A percentile compares a stretch with the other conserved stretches of the same genome.
Conservation (phyloP, 2,329 filamentous ascomycete genomes). For the Colletotrichum godetiae region DNA sequence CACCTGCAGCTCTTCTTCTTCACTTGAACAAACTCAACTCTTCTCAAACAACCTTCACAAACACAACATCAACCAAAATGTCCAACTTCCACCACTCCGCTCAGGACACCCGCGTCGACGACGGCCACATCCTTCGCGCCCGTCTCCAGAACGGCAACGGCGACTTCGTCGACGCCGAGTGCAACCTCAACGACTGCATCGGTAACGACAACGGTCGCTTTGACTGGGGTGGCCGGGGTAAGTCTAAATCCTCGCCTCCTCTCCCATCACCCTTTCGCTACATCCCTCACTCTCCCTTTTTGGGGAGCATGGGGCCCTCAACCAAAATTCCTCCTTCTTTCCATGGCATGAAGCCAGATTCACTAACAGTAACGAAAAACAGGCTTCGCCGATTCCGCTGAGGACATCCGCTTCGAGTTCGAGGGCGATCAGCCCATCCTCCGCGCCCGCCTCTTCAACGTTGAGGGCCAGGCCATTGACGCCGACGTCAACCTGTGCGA, state of each 20-base stretch:
- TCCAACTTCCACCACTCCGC: constrained; percentile 61
- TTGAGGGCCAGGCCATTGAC: constrained; percentile 52
- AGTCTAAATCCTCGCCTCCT: not conserved
- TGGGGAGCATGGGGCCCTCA: too few species aligned
- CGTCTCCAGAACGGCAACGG: constrained; percentile 53
- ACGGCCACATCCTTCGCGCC: constrained; percentile 60
- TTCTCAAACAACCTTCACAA: not conserved
- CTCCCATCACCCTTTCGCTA: too few species aligned
- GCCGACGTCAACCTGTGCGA: constrained; percentile 67
- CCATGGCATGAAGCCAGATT: not conserved
- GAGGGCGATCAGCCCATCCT: constrained; percentile 67
- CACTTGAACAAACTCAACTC: not conserved
- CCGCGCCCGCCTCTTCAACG: constrained; percentile 57
- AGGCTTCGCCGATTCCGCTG: constrained; percentile 59
- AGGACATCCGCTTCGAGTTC: constrained; percentile 57
- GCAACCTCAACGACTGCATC: constrained; percentile 61
- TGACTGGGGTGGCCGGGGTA: constrained; percentile 54
- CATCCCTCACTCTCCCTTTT: too few species aligned
- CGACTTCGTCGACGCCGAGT: constrained; percentile 54
- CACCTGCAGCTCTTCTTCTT: not conserved
- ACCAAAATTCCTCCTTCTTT: too few species aligned
- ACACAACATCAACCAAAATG: constrained; percentile 44
- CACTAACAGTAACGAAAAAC: not conserved
- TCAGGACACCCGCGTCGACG: constrained; percentile 58
- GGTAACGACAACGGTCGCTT: constrained; percentile 64